Base-by-base conservation (phyloP, 805 yeast species). In the Saccharomycopsis fodiens region DNA sequence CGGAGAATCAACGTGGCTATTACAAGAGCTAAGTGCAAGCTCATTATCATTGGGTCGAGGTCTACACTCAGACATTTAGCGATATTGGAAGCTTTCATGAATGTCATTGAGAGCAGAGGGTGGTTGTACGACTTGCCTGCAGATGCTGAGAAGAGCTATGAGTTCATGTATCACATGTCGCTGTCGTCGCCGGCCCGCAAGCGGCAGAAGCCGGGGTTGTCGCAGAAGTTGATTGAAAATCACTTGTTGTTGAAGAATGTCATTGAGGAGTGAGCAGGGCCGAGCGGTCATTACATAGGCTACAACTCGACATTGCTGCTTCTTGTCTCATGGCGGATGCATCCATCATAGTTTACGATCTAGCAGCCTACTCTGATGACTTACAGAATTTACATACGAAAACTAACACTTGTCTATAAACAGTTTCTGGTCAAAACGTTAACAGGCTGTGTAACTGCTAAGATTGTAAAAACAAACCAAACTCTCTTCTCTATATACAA, bases 1-100 rank as follows among this genome's bases (percentile, higher is more conserved):
- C 70, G 97, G 52, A 73, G 99, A 49, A 74, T 93, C 39, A 93
- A 93, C 62, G 99, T 93, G 30, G 94, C 97, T 0, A 81, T 93
- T 59, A 93, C 97, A 0, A 70, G 99, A 52, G 91, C 98, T 0
- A 79, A 77, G 58, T 73, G 83, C 17, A 93, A 93, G 61, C 70
- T 94, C 36, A 74, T 93, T 13, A 76, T 93, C 15, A 65, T 93
- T 31, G 98, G 98, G 0, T 85, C 96, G 1, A 70, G 69, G 45
- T 64, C 66, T 7, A 84, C 95, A 0, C 63, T 87, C 52, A 61
- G 66, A 23, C 66, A 65, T 21, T 72, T 73, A 35, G 68, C 67
- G 2, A 72, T 79, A 8, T 68, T 83, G 40, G 70, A 72, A 42
- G 74, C 73, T 10, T 83, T 88, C 54, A 69, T 87, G 59, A 65